These are phyloP conservation scores for Fraxinus sp. DNA, from an alignment of 305 asterid species.

Conservation along the genomic window DNA sequence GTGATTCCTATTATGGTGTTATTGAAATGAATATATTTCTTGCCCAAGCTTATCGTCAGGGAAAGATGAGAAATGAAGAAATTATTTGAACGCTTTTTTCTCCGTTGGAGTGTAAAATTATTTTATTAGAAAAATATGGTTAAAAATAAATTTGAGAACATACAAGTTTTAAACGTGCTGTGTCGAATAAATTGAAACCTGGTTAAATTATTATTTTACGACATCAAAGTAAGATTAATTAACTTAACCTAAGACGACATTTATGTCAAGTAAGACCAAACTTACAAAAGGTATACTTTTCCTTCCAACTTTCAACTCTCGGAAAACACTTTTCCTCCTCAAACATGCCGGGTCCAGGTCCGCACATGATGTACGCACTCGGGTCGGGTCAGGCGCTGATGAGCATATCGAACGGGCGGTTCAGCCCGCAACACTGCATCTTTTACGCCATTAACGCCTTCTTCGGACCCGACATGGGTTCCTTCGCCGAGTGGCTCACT, in stretches of 20 bases:
- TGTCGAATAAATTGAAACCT: background rate
- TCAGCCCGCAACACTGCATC: conserved; percentile 89
- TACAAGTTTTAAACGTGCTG: too few species aligned
- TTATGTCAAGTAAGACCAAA: background rate
- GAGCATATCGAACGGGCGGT: conserved; percentile 69
- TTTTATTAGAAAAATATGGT: too few species aligned
- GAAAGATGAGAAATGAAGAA: background rate
- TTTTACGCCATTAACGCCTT: conserved; percentile 82
- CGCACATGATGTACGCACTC: conserved; percentile 84
- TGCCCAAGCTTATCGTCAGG: background rate
- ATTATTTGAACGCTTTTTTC: background rate
- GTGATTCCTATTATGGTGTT: background rate
- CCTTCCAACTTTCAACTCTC: background rate
- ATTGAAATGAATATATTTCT: background rate
- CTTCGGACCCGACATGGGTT: conserved; percentile 95
- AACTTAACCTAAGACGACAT: background rate
- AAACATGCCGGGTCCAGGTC: conserved; percentile 96
- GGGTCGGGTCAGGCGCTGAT: conserved; percentile 76
- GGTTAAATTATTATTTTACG: background rate
- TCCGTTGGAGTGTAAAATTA: background rate
- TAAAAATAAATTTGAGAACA: too few species aligned
- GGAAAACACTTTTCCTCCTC: background rate
- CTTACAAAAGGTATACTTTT: background rate
- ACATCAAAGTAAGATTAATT: background rate
- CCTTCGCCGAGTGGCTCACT: conserved; percentile 82